Evolutionary conservation across 202 grass and related monocot genomes (phyloP), one percentile per base, ranked within the genome.

Genomic region (Zoysia matrella): DNA sequence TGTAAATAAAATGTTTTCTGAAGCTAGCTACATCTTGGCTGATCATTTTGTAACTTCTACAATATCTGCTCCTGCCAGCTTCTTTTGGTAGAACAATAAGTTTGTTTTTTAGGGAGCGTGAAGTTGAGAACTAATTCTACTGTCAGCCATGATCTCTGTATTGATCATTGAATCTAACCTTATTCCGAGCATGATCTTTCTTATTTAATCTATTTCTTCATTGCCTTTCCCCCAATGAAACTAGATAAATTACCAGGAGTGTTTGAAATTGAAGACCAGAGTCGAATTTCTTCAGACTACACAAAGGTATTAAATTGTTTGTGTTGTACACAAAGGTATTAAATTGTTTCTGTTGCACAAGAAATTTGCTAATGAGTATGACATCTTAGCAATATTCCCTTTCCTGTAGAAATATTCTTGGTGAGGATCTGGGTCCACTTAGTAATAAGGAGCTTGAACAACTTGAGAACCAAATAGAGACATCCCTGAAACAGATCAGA

Each of bases 391-490:
- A 41, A 15, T 79, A 2, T 11, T 47, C 67, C 12, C 74, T 36
- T 36, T 36, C 30, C 13, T 65, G 41, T 74, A 97, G 90, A 91
- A 97, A 97, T 74, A 86, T 94, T 81, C 90, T 97, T 69, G 95
- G 95, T 47, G 90, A 94, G 53, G 95, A 97, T 65, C 80, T 97
- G 76, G 86, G 73, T 2, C 83, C 69, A 81, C 88, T 97, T 74
- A 93, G 85, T 67, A 82, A 89, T 42, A 89, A 92, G 76, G 92
- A 94, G 51, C 92, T 97, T 61, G 92, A 94, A 44, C 88, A 85
- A 71, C 88, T 97, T 79, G 94, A 94, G 72, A 89, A 88, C 72
- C 88, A 97, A 77, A 85, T 97, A 53, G 92, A 97, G 72, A 43
- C 43, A 53, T 92, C 95, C 69, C 86, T 94, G 16, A 91, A 84